A percentile compares a stretch with the other conserved stretches of the same genome.
Conservation (phyloP, 768 basidiomycete species). For the Arthromyces matolae region DNA sequence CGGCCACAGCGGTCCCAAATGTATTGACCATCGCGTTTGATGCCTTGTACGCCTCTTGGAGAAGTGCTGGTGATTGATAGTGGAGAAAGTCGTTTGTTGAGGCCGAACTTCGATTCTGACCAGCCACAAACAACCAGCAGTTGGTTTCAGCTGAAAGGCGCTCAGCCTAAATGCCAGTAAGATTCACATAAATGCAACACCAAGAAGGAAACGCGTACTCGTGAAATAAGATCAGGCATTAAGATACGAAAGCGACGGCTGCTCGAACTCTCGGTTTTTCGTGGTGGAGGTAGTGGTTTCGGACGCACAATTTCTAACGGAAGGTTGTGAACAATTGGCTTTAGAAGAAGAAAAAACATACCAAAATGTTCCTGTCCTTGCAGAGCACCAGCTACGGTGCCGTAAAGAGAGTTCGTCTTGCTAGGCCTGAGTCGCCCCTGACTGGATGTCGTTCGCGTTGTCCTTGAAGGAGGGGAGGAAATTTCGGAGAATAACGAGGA, state of each 20-base stretch:
- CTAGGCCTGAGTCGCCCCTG: neutral
- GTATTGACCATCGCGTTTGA: neutral
- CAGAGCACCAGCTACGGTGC: neutral
- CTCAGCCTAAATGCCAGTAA: neutral
- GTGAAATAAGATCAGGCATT: too few relatives aligned
- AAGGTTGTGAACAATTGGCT: neutral
- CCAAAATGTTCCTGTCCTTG: neutral
- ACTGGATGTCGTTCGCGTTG: too few relatives aligned
- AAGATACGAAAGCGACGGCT: neutral
- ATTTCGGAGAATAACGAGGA: too few relatives aligned
- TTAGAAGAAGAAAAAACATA: neutral
- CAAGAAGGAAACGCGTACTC: too few relatives aligned
- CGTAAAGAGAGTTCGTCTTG: neutral
- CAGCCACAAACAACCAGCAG: slow-evolving; percentile 1
- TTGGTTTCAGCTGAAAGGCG: neutral
- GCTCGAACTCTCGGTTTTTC: neutral
- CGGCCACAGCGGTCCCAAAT: neutral
- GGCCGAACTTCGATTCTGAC: neutral
- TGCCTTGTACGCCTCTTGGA: neutral
- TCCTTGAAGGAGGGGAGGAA: too few relatives aligned
- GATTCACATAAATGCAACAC: neutral
- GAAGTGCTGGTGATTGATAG: neutral
- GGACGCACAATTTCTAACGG: neutral
- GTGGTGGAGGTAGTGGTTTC: neutral
- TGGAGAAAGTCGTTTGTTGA: neutral